Evolutionary conservation across 192 early-diverging fungal genomes (phyloP), one percentile per base, ranked within the genome.

Genomic region (Backusella tuberculispora): DNA sequence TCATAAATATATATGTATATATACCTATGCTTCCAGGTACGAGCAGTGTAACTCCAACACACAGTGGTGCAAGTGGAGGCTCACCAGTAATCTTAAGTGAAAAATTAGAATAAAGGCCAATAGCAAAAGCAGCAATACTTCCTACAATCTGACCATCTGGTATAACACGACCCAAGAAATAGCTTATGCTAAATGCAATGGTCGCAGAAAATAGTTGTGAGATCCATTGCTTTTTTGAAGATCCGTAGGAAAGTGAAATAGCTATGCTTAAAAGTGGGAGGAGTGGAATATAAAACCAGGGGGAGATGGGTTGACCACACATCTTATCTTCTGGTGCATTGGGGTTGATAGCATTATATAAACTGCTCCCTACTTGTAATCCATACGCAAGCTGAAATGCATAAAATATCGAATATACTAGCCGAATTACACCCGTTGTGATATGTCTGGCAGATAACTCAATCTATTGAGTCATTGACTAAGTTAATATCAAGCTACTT

Each of bases 381-480:
- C 93, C 94, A 73, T 89, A 94, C 48, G 92, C 94, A 12, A 94
- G 81, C 65, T 93, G 85, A 72, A 95, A 89, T 63, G 94, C 92
- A 46, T 89, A 91, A n/a, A 97, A 93, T 2, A 80, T 63, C 8
- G 79, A 66, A 69, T 80, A 80, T 8, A 80, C 79, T 4, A 80
- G 70, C 67, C 79, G 63, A 41, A 76, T 76, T 0, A 94, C 90
- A 24, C 97, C 97, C 1, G 93, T 90, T 47, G 95, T 91, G 81
- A 96, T 89, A 78, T 97, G 95, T 43, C 92, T 87, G 26, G 94
- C 92, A 26, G 92, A 88, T 78, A 98, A 79, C 72, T 98, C 96
- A 77, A 95, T 94, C 75, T 80, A 74, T 10, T 17, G 2, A 34
- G 29, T 34, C 29, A 34, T 2, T 34, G 29, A 34, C 29, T 34